Percentiles rank a stretch among this genome's conserved stretches.
Conservation (phyloP, 2,329 filamentous ascomycete species). For the Chalara sp. region DNA sequence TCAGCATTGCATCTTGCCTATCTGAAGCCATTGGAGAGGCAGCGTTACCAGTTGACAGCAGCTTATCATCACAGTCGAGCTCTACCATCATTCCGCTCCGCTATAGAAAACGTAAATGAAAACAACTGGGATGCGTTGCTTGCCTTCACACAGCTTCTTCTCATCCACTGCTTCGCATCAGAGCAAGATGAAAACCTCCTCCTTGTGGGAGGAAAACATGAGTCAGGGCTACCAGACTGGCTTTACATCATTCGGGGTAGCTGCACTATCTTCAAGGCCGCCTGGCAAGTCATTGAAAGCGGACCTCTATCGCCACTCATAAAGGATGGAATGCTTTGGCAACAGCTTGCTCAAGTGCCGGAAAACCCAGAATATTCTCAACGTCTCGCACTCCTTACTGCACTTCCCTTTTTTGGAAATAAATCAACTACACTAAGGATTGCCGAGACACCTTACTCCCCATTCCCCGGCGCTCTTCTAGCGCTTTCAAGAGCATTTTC, state of each 20-base stretch:
- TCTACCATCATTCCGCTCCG: constrained; percentile 9
- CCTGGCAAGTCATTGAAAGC: constrained; percentile 7
- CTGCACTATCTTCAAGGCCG: constrained; percentile 10
- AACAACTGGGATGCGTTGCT: constrained; percentile 12
- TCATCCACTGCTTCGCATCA: constrained; percentile 12
- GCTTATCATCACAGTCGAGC: constrained; percentile 10
- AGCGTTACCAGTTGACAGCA: constrained; percentile 7
- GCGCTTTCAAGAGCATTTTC: constrained; percentile 2
- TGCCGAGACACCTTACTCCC: background rate
- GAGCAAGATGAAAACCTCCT: constrained; percentile 14
- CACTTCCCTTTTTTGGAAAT: background rate
- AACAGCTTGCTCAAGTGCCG: background rate
- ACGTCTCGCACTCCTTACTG: background rate
- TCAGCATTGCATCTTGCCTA: constrained; percentile 10
- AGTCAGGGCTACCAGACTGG: constrained; percentile 10
- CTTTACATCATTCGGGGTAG: constrained; percentile 11
- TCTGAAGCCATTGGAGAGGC: background rate
- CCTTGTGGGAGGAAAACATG: constrained; percentile 8
- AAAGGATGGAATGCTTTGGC: background rate
- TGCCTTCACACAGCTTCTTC: constrained; percentile 13
- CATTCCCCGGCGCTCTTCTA: constrained; percentile 1
- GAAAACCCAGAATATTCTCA: constrained; percentile 2
- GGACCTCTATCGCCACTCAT: constrained; percentile 8
- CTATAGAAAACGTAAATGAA: constrained; percentile 4
- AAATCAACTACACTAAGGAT: background rate